Evolutionary conservation across 768 basidiomycete genomes (phyloP), one percentile per base, ranked within the genome.

Genomic region (Russula vinacea): DNA sequence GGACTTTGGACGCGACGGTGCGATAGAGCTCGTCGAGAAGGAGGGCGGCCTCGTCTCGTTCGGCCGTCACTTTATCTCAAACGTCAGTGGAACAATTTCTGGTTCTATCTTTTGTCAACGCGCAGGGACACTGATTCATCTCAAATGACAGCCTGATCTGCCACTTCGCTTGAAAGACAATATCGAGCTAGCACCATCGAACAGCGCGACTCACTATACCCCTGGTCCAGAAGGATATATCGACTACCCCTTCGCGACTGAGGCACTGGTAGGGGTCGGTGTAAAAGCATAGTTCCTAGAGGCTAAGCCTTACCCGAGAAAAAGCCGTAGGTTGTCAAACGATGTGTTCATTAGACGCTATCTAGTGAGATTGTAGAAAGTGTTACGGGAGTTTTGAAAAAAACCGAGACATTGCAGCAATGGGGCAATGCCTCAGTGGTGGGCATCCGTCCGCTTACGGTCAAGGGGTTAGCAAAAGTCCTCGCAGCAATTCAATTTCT

Each of bases 1-100:
- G 16, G 69, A 68, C 13, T 73, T 69, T 59, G 65, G 58, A 2
- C 68, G 70, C 4, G 67, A 70, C 33, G 65, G 58, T 6, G 74
- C 73, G 24, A 58, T 60, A 29, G 54, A 64, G 5, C 19, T 5
- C 0, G 66, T 51, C n/a, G 66, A 67, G 32, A 65, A 65, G 37
- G 40, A 60, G 39, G 67, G 60, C 44, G 67, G 50, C n/a, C 53
- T 68, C 1, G 16, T 62, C 33, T 60, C 56, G 5, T 68, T 68
- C 33, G 64, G 44, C 8, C 67, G 64, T 10, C 19, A 42, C 26
- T 68, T 61, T 24, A 60, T 60, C 14, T 60, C 66, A 19, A 67
- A 67, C 7, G 65, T 64, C 7, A 42, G 65, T 67, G 8, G 5
- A 40, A 29, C 10, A 1, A 40, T 7, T 24, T 5, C 19, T 9